Conservation (phyloP, 306 rosid species). For the Citrullus amarus region DNA sequence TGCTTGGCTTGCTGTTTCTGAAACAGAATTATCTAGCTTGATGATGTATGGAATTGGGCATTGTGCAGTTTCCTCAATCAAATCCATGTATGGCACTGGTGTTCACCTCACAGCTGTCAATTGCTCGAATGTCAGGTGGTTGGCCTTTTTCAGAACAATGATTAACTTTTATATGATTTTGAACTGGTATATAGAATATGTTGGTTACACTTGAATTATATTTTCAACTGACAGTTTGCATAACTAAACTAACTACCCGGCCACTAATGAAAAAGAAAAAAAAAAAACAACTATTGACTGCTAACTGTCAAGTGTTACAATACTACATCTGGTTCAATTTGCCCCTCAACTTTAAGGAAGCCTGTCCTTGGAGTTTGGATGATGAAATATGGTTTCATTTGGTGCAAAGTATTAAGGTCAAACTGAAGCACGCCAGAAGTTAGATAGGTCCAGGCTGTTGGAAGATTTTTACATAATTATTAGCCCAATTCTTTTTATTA, state of each 20-base stretch:
- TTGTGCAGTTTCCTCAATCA: slow-evolving; percentile 22
- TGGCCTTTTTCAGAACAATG: neutral
- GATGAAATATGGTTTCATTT: neutral
- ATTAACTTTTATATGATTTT: neutral
- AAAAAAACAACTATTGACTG: neutral
- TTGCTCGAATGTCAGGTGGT: slow-evolving; percentile 15
- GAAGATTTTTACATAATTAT: too few relatives aligned
- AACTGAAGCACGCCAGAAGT: too few relatives aligned
- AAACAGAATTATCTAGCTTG: slow-evolving; percentile 41
- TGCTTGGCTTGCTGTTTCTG: slow-evolving; percentile 76
- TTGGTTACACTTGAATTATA: neutral
- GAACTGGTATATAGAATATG: neutral
- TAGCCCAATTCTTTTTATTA: too few relatives aligned
- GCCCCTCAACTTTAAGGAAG: neutral
- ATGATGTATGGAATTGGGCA: slow-evolving; percentile 58
- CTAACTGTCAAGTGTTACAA: neutral
- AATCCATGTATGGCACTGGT: slow-evolving; percentile 19
- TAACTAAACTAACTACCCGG: neutral
- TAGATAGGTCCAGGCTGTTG: too few relatives aligned
- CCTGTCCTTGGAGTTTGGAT: neutral
- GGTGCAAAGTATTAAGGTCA: too few relatives aligned
- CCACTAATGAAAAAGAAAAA: neutral
- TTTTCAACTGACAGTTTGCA: neutral
- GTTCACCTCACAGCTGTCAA: slow-evolving; percentile 20
- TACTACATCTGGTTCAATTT: neutral